Percentiles rank a stretch among this genome's conserved stretches.
These are phyloP conservation scores for Apiotrichum mycotoxinovorans DNA, from an alignment of 1,284 basidiomycete genomes.

Conservation along the genomic window DNA sequence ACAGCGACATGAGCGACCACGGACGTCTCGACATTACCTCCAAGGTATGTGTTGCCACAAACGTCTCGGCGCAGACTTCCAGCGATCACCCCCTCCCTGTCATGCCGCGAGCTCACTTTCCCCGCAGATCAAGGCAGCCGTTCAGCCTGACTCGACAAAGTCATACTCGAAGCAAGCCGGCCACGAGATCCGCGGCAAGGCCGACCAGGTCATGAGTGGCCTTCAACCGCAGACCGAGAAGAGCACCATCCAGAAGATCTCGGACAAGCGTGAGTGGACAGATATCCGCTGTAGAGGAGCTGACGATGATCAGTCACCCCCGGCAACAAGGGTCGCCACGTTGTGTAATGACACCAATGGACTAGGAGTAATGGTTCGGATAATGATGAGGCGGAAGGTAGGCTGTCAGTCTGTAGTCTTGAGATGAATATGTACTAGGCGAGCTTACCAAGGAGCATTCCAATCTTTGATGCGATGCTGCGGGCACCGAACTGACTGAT, in stretches of 20 bases:
- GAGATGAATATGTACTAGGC: no score
- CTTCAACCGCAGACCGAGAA: neutral
- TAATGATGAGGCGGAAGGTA: no score
- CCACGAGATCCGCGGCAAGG: neutral
- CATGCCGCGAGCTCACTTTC: neutral
- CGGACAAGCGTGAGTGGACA: neutral
- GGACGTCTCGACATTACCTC: neutral
- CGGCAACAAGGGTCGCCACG: neutral
- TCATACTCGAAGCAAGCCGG: neutral
- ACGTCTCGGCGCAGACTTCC: no score
- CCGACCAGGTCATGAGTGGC: neutral
- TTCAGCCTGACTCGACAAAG: neutral
- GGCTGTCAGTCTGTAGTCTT: no score
- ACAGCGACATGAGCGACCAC: neutral
- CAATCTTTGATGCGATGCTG: no score
- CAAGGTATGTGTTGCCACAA: neutral
- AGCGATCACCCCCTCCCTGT: no score
- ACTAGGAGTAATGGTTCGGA: no score
- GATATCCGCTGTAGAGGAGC: neutral
- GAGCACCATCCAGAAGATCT: slow-evolving; percentile 1
- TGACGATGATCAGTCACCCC: neutral
- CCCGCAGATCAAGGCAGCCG: neutral
- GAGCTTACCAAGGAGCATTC: no score
- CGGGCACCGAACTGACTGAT: no score
- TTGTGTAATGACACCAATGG: no score